Evolutionary conservation across 352 stramenopile genomes (phyloP).

Genomic region (Phytophthora cajani): DNA sequence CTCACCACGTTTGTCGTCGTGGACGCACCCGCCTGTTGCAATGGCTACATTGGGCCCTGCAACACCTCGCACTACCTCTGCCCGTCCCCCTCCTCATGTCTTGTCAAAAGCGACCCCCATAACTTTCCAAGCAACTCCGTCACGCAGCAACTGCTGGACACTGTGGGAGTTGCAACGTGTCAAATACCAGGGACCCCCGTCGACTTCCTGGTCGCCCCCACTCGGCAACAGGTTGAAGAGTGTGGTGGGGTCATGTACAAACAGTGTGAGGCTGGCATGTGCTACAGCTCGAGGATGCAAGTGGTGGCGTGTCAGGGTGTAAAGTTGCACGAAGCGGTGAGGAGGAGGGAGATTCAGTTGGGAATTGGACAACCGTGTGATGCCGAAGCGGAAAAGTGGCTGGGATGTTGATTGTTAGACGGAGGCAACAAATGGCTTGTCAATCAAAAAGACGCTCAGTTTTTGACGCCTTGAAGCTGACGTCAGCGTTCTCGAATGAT

Average conservation of each 20-base stretch:
- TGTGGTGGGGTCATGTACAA: constrained; percentile 33
- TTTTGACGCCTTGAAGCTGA: constrained; percentile 18
- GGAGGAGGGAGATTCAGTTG: constrained; percentile 26
- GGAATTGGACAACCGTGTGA: constrained; percentile 31
- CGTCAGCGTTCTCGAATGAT: constrained; percentile 9
- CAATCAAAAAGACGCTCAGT: not conserved
- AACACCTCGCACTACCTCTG: constrained; percentile 11
- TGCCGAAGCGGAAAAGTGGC: constrained; percentile 28
- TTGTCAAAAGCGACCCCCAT: not conserved
- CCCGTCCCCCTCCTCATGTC: not conserved
- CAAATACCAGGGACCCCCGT: not conserved
- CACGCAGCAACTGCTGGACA: constrained; percentile 13
- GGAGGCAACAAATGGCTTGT: not conserved
- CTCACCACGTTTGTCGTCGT: not conserved
- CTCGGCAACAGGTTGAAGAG: constrained; percentile 8
- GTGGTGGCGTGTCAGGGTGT: constrained; percentile 29
- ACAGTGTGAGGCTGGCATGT: constrained; percentile 25
- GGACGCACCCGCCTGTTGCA: constrained; percentile 19
- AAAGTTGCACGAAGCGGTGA: constrained; percentile 16
- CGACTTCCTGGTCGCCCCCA: not conserved
- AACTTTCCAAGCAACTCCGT: constrained; percentile 10
- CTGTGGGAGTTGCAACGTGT: constrained; percentile 8
- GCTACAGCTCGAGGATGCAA: constrained; percentile 29
- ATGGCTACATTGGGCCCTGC: constrained; percentile 28
- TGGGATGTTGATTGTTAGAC: constrained; percentile 23